Base-by-base conservation (phyloP, 768 basidiomycete genomes). In the Leccinum barrowsii region DNA sequence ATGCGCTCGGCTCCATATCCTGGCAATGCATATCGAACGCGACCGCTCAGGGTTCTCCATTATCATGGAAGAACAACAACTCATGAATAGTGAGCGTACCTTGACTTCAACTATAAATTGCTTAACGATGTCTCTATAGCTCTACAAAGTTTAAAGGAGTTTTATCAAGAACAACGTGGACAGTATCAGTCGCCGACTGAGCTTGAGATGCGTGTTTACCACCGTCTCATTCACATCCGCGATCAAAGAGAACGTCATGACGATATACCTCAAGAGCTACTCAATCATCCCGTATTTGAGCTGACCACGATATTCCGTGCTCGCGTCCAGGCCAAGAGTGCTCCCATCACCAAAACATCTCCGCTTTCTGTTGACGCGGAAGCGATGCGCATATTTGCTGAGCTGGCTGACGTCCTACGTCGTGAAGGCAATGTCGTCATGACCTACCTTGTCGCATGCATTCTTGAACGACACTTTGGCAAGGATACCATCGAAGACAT, bases 171-270 rank as follows among this genome's bases (percentile, higher is more conserved):
- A 66, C 86, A 90, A 57, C 78, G 84, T 0, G 81, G 78, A 8
- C 74, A 76, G 44, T 87, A 87, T 59, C 75, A 85, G 65, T 89
- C 89, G 10, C 85, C 89, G 0, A 90, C 89, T 40, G 95, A 98
- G 68, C 82, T 98, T 49, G 96, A 99, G 73, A 97, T 99, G 86
- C 86, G 92, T 32, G 86, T 97, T 1, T 99, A 98, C 74, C 92
- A 95, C 68, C 85, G 95, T 50, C 83, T 98, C 30, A 87, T 91
- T 28, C 93, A 97, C 66, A 88, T 98, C 47, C 86, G 92, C 28
- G 90, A 94, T 71, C 89, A 90, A 65, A 82, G 74, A 61, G 89
- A 90, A 66, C 89, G 84, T 8, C 85, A 80, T 65, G 91, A 86
- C 66, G 85, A 81, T 65, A 85, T 94, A 37, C 87, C 94, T 0